phyloP scores from a whole-genome alignment of 169 alveolate genomes.

The Neospora caninum region DNA sequence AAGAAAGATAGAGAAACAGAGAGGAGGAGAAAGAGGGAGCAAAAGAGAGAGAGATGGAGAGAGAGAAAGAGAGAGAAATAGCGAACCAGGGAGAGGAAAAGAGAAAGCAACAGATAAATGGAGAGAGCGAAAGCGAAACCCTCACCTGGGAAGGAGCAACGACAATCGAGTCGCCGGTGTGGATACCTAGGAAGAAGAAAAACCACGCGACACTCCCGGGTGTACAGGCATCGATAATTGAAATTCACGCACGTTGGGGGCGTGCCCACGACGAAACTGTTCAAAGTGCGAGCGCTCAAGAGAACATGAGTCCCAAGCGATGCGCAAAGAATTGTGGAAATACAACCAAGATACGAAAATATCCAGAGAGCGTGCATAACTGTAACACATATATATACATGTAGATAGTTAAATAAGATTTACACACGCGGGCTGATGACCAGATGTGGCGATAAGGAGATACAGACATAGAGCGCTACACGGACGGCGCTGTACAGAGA shows the following conservation, averaged over 20 bases:
- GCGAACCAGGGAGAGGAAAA: background rate
- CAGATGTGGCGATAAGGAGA: no score
- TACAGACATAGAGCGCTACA: no score
- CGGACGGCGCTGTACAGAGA: no score
- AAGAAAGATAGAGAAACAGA: background rate
- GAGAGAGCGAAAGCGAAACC: background rate
- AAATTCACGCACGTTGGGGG: background rate
- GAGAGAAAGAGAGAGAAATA: background rate
- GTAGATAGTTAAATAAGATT: no score
- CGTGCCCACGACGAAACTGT: background rate
- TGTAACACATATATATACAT: no score
- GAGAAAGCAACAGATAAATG: no score
- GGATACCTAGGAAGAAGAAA: constrained; percentile 71
- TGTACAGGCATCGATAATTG: no score
- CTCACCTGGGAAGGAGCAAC: constrained; percentile 87
- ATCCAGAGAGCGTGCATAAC: no score
- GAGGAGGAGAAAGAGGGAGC: background rate
- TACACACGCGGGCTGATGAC: no score
- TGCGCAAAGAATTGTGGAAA: no score
- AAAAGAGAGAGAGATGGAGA: background rate
- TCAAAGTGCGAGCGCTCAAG: background rate
- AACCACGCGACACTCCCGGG: no score
- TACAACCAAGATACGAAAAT: no score
- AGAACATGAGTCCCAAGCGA: background rate
- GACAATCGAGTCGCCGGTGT: constrained; percentile 93